These are phyloP conservation scores for Magnaporthales sp. DNA, from an alignment of 2,329 filamentous ascomycete species.

Conservation along the genomic window DNA sequence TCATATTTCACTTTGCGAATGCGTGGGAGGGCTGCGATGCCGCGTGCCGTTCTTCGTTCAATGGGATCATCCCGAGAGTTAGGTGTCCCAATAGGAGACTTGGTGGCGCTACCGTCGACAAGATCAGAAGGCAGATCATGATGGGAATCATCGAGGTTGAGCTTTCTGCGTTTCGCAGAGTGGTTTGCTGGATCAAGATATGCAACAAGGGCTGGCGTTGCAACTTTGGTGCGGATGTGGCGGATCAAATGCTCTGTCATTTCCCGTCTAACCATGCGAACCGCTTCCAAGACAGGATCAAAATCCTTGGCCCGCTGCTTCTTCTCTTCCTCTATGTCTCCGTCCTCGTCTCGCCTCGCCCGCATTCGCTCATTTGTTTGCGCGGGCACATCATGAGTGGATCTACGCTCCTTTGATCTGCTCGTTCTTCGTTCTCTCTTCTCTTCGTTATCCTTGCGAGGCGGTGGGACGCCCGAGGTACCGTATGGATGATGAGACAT, in stretches of 20 bases:
- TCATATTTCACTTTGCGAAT: conserved; percentile 61
- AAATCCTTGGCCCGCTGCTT: conserved; percentile 77
- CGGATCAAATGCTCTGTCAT: conserved; percentile 79
- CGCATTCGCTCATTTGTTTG: conserved; percentile 59
- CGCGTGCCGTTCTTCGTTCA: conserved; percentile 48
- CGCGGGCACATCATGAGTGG: conserved; percentile 28
- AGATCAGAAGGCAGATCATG: conserved; percentile 39
- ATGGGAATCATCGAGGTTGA: conserved; percentile 68
- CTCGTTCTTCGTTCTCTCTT: conserved; percentile 10
- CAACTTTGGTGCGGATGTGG: conserved; percentile 82
- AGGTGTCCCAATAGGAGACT: conserved; percentile 55
- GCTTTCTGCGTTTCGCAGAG: conserved; percentile 64
- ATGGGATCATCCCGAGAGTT: conserved; percentile 53
- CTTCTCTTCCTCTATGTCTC: conserved; percentile 85
- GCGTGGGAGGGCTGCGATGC: conserved; percentile 59
- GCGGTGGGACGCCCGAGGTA: not conserved
- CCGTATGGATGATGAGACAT: conserved; percentile 65
- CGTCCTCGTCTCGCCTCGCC: conserved; percentile 61
- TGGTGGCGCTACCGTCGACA: conserved; percentile 53
- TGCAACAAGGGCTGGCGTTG: conserved; percentile 69
- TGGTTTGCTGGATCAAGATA: conserved; percentile 79
- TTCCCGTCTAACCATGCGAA: conserved; percentile 70
- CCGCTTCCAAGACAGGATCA: conserved; percentile 80
- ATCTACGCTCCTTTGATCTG: conserved; percentile 25
- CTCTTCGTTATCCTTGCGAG: not conserved